These are phyloP conservation scores for Ilyonectria sp. DNA, from an alignment of 2,329 filamentous ascomycete genomes.

Conservation along the genomic window DNA sequence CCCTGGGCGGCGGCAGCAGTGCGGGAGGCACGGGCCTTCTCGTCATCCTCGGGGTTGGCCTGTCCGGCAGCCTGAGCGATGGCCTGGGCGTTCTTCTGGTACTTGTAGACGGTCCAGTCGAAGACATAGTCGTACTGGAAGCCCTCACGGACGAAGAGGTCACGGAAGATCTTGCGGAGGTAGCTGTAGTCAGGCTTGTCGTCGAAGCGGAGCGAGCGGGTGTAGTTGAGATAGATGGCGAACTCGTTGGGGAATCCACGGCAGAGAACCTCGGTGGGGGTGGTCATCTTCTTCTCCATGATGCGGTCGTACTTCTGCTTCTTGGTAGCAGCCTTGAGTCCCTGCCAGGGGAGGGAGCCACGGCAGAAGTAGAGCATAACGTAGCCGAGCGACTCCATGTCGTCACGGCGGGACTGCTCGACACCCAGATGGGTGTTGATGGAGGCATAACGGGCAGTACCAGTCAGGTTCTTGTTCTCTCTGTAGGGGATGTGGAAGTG, in stretches of 20 bases:
- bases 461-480: conserved; percentile 99
- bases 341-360: conserved; percentile 98
- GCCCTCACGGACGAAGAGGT: conserved; percentile 97
- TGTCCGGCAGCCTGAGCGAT: conserved; percentile 86
- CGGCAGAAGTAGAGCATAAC: conserved; percentile 99
- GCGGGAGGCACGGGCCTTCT: conserved; percentile 80
- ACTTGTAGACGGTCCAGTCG: conserved; percentile 99
- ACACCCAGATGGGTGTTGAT: conserved; percentile 99
- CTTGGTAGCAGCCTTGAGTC: conserved; percentile 97
- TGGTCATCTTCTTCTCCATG: conserved; percentile 99
- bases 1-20: conserved; percentile 76
- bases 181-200: conserved; percentile 99
- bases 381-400: conserved; percentile 99
- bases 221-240: conserved; percentile 99
- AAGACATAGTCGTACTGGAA: conserved; percentile 99
- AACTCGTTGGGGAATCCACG: conserved; percentile 99
- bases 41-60: conserved; percentile 79
- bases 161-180: conserved; percentile 99
- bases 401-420: conserved; percentile 98
- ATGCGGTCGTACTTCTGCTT: conserved; percentile 99
- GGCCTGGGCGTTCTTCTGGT: conserved; percentile 98
- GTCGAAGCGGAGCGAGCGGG: conserved; percentile 96
- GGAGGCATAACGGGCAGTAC: conserved; percentile 97
- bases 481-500: conserved; percentile 99
- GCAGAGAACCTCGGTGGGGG: conserved; percentile 97